A percentile compares a stretch with the other conserved stretches of the same genome.
Evolutionary conservation across 1,284 basidiomycete species (phyloP).

Genomic region (Neolentinus lepideus): DNA sequence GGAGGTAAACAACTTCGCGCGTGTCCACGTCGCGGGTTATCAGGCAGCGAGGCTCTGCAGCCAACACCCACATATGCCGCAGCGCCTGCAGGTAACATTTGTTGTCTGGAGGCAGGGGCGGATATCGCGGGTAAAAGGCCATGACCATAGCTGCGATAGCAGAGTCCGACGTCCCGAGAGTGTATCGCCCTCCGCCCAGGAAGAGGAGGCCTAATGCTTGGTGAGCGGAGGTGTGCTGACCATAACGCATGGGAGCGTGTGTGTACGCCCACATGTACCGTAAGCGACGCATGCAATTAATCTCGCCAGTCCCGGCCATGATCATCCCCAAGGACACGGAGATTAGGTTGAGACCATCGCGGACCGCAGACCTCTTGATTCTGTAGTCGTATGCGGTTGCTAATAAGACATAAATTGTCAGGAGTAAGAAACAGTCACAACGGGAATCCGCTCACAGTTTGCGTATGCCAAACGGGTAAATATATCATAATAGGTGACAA

Average conservation of each 20-base stretch:
- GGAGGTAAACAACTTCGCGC: conserved; percentile 83
- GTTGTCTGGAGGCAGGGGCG: conserved; percentile 78
- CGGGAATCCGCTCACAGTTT: conserved; percentile 39
- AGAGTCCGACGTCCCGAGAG: conserved; percentile 86
- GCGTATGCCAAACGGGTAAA: conserved; percentile 65
- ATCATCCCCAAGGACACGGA: conserved; percentile 84
- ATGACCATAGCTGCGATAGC: conserved; percentile 87
- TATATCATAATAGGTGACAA: conserved; percentile 77
- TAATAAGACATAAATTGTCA: conserved; percentile 19
- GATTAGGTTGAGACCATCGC: conserved; percentile 84
- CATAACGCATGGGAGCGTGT: conserved; percentile 77
- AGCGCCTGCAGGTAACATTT: conserved; percentile 89
- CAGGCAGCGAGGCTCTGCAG: conserved; percentile 89
- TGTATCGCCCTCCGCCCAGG: conserved; percentile 90
- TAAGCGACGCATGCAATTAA: conserved; percentile 84
- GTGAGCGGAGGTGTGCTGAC: conserved; percentile 87
- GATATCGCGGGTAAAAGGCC: conserved; percentile 88
- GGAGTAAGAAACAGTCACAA: background rate
- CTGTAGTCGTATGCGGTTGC: conserved; percentile 77
- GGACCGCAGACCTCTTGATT: conserved; percentile 80
- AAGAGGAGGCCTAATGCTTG: conserved; percentile 91
- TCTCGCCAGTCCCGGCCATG: conserved; percentile 95
- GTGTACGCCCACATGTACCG: conserved; percentile 91
- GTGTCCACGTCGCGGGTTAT: conserved; percentile 89
- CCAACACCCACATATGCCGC: conserved; percentile 93